These are phyloP conservation scores for Phaeolepiota aurea DNA, from an alignment of 768 basidiomycete genomes.

Conservation along the genomic window DNA sequence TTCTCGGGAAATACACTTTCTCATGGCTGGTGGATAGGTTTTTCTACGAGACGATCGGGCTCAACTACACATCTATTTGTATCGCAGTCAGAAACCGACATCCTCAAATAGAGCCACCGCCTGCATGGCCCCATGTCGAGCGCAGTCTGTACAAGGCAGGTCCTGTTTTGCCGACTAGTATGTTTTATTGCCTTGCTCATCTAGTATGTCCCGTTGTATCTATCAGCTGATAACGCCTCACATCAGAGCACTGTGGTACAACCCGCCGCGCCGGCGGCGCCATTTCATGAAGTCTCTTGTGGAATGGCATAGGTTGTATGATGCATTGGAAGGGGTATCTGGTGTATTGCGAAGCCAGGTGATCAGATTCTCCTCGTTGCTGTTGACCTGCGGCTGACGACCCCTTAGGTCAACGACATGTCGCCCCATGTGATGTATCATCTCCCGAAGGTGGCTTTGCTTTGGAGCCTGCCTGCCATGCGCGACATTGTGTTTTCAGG, in stretches of 20 bases:
- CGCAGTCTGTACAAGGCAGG: conserved; percentile 33
- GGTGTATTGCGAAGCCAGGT: conserved; percentile 23
- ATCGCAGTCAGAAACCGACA: too few species aligned
- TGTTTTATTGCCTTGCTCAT: conserved; percentile 6
- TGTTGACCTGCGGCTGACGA: conserved; percentile 13
- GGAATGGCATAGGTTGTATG: conserved; percentile 62
- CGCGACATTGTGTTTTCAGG: conserved; percentile 69
- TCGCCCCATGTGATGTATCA: conserved; percentile 30
- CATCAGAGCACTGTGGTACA: conserved; percentile 56
- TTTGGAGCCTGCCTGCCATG: conserved; percentile 53
- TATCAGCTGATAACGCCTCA: conserved; percentile 52
- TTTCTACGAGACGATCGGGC: conserved; percentile 53
- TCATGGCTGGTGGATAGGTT: conserved; percentile 56
- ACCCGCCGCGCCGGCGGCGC: conserved; percentile 59
- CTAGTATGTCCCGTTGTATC: conserved; percentile 2
- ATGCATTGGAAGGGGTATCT: conserved; percentile 27
- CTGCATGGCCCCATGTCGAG: conserved; percentile 33
- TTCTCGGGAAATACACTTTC: conserved; percentile 42
- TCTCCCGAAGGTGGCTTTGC: conserved; percentile 38
- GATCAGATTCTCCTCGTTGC: conserved; percentile 6
- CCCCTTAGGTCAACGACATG: too few species aligned
- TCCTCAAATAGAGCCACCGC: conserved; percentile 30
- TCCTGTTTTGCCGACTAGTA: conserved; percentile 3
- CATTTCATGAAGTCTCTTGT: conserved; percentile 53
- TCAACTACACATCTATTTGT: conserved; percentile 45